phyloP scores from a whole-genome alignment of 1,284 basidiomycete species.

The Ceratobasidium sp. region DNA sequence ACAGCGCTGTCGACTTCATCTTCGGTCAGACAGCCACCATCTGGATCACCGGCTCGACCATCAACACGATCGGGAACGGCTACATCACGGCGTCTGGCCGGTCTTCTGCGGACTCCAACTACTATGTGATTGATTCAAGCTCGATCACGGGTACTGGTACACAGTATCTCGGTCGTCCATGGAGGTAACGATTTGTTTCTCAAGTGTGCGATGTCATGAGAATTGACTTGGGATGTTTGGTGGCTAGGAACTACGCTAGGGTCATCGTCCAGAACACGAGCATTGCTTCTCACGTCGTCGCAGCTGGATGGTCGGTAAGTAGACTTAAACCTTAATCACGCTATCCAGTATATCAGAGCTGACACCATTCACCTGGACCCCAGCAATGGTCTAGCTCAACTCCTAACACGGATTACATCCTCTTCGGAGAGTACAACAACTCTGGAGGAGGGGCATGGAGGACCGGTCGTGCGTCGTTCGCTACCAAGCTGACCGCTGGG shows the following conservation, averaged over 20 bases:
- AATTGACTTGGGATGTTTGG: too few relatives aligned
- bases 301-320: conserved; percentile 45
- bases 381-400: conserved; percentile 44
- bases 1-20: conserved; percentile 25
- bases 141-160: conserved; percentile 20
- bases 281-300: conserved; percentile 43
- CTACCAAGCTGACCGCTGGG: conserved; percentile 36
- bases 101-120: conserved; percentile 44
- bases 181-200: conserved; percentile 24
- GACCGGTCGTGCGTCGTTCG: conserved; percentile 37
- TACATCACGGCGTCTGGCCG: conserved; percentile 47
- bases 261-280: conserved; percentile 10
- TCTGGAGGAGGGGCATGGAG: conserved; percentile 41
- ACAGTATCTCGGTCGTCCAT: conserved; percentile 42
- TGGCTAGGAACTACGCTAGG: conserved; percentile 7
- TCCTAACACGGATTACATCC: conserved; percentile 46
- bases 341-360: not conserved
- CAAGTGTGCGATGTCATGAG: conserved; percentile 43
- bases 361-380: not conserved
- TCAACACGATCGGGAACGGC: conserved; percentile 44
- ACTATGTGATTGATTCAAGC: conserved; percentile 46
- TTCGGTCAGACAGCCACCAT: conserved; percentile 33
- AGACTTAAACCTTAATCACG: not conserved
- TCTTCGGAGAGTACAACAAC: conserved; percentile 47
- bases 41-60: conserved; percentile 43